Evolutionary conservation across 2,329 filamentous ascomycete species (phyloP).

Genomic region (Diaporthe sp.): DNA sequence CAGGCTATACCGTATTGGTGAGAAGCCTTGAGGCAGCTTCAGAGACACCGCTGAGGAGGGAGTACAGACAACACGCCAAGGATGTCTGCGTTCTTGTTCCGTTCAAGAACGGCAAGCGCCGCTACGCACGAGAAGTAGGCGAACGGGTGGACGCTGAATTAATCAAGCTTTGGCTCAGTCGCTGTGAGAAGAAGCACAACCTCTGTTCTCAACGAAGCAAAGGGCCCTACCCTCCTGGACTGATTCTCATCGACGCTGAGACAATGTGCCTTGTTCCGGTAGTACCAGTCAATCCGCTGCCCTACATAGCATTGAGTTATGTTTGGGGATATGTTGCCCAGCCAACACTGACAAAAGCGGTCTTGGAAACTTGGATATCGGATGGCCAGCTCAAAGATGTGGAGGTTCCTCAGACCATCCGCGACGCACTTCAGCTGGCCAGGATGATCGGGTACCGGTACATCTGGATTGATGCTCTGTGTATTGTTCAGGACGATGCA

Average conservation of each 20-base stretch:
- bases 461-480: conserved; percentile 42
- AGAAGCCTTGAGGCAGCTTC: background rate
- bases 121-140: background rate
- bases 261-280: background rate
- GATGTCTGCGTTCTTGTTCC: conserved; percentile 4
- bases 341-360: background rate
- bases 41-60: background rate
- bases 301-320: conserved; percentile 20
- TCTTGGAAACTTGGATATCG: background rate
- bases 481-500: conserved; percentile 42
- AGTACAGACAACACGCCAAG: background rate
- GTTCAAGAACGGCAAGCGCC: background rate
- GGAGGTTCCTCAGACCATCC: conserved; percentile 23
- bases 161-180: conserved; percentile 8
- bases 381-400: background rate
- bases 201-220: background rate
- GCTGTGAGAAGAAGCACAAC: background rate
- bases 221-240: background rate
- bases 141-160: background rate
- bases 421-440: conserved; percentile 37
- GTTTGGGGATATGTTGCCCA: conserved; percentile 46
- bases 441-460: conserved; percentile 35
- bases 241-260: conserved; percentile 11
- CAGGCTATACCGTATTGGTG: background rate
- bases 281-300: background rate